Base-by-base conservation (phyloP, 2,329 filamentous ascomycete genomes). In the Xylaria sp. region DNA sequence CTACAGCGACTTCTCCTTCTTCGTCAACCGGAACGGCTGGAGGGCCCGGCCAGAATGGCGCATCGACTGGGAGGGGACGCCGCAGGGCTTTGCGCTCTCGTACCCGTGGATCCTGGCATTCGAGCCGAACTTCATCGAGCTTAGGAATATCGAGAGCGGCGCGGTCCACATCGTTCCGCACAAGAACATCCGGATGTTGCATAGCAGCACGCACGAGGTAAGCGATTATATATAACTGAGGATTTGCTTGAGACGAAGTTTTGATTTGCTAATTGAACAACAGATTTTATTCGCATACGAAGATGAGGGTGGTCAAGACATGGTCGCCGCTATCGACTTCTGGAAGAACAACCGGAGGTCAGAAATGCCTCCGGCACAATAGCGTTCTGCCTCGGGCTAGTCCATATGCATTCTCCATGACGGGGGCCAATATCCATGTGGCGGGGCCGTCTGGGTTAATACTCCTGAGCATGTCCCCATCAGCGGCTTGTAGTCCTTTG, bases 1-100 rank as follows among this genome's bases (percentile, higher is more conserved):
- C 74, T 99, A 99, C 76, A 94, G 91, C 4, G 94, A 99, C 72
- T 99, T 97, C 74, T 96, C 91, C 11, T 99, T 99, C 84, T 99
- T 97, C 68, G 94, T 99, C 70, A 97, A 99, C 74, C 86, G 94
- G 66, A 97, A 99, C 72, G 94, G 94, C 37, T 99, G 94, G 94
- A 87, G 94, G 59, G 93, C 93, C 49, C 84, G 92, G 66, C 92
- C 92, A 4, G 94, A 99, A 73, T 99, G 94, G 94, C 88, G 89
- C 66, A 96, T 99, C 69, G 89, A 93, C 60, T 99, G 94, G 94
- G 94, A 99, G 76, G 94, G 94, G 52, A 90, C 86, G 41, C 94
- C 94, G 39, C 89, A 91, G 66, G 88, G 87, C 53, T 99, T 99
- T 73, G 94, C 94, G 1, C 86, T 97, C 50, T 96, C 92, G 63